These are phyloP conservation scores for Sarcomyxa edulis DNA, from an alignment of 768 basidiomycete species.

Conservation along the genomic window DNA sequence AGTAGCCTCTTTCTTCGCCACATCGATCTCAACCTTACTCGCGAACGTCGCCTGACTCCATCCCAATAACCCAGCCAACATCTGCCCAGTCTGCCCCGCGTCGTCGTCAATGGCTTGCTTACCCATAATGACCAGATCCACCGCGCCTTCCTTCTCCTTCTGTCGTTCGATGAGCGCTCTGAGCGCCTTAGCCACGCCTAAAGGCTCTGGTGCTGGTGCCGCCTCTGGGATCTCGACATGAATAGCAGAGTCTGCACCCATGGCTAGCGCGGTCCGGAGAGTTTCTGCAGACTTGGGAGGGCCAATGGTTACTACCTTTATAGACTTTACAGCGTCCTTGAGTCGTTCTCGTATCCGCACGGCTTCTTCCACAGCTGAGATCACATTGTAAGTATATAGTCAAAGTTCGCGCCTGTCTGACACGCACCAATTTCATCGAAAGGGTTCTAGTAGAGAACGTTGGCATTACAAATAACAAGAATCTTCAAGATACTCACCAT, in stretches of 20 bases:
- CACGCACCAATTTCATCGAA: slow-evolving; percentile 93
- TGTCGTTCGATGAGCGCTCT: slow-evolving; percentile 66
- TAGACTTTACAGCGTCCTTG: slow-evolving; percentile 73
- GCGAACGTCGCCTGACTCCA: slow-evolving; percentile 97
- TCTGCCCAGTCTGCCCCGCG: slow-evolving; percentile 91
- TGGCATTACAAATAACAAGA: slow-evolving; percentile 1
- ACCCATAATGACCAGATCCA: slow-evolving; percentile 91
- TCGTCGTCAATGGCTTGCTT: slow-evolving; percentile 99
- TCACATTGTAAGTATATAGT: background rate
- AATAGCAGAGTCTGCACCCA: slow-evolving; percentile 92
- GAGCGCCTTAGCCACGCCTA: slow-evolving; percentile 85
- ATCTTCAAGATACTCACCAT: slow-evolving; percentile 63
- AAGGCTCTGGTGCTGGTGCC: slow-evolving; percentile 77
- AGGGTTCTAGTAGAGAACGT: slow-evolving; percentile 65
- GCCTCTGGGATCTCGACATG: slow-evolving; percentile 84
- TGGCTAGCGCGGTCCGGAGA: slow-evolving; percentile 92
- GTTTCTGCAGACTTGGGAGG: slow-evolving; percentile 86
- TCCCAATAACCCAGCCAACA: slow-evolving; percentile 88
- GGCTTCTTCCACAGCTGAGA: slow-evolving; percentile 91
- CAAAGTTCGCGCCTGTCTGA: background rate
- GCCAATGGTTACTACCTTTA: slow-evolving; percentile 92
- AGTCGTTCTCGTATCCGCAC: slow-evolving; percentile 86
- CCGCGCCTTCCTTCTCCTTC: slow-evolving; percentile 41
- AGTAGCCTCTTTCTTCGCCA: slow-evolving; percentile 52
- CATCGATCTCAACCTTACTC: slow-evolving; percentile 75